A percentile compares a stretch with the other conserved stretches of the same genome.
phyloP scores from a whole-genome alignment of 1,284 basidiomycete species.

The Leccinum pallidistipes region DNA sequence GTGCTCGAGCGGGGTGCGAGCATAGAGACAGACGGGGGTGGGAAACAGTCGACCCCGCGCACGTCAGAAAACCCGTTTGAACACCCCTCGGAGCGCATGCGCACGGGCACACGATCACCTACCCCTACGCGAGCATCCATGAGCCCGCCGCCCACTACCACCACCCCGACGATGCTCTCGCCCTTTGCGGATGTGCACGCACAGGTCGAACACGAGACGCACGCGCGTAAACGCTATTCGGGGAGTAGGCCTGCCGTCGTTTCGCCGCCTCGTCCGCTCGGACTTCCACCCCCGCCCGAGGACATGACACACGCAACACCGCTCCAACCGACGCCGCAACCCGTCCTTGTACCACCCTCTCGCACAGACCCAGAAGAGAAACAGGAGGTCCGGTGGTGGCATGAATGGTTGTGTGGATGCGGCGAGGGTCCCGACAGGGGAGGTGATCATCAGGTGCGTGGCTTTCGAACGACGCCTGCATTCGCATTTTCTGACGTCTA shows the following conservation, averaged over 20 bases:
- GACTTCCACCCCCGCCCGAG: constrained; percentile 47
- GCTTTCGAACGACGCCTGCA: neutral
- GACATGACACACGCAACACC: constrained; percentile 32
- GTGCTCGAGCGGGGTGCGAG: constrained; percentile 24
- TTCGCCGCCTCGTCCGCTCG: constrained; percentile 55
- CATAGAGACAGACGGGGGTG: constrained; percentile 4
- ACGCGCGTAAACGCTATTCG: constrained; percentile 17
- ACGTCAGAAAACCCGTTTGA: constrained; percentile 49
- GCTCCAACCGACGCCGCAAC: constrained; percentile 43
- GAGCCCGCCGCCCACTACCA: constrained; percentile 7
- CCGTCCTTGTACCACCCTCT: constrained; percentile 27
- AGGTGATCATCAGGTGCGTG: constrained; percentile 65
- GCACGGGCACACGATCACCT: constrained; percentile 2
- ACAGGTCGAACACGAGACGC: constrained; percentile 9
- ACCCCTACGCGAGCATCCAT: neutral
- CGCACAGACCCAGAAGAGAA: constrained; percentile 21
- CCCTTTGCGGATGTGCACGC: constrained; percentile 48
- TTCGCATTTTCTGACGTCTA: neutral
- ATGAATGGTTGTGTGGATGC: constrained; percentile 80
- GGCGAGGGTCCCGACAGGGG: constrained; percentile 66
- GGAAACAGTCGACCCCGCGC: neutral
- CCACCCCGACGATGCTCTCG: constrained; percentile 31
- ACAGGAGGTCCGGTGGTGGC: constrained; percentile 65
- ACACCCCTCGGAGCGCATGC: constrained; percentile 41
- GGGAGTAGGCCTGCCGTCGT: constrained; percentile 22